Evolutionary conservation across 2,329 filamentous ascomycete species (phyloP), one percentile per base, ranked within the genome.

Genomic region (Macrophomina pseudophaseolina): DNA sequence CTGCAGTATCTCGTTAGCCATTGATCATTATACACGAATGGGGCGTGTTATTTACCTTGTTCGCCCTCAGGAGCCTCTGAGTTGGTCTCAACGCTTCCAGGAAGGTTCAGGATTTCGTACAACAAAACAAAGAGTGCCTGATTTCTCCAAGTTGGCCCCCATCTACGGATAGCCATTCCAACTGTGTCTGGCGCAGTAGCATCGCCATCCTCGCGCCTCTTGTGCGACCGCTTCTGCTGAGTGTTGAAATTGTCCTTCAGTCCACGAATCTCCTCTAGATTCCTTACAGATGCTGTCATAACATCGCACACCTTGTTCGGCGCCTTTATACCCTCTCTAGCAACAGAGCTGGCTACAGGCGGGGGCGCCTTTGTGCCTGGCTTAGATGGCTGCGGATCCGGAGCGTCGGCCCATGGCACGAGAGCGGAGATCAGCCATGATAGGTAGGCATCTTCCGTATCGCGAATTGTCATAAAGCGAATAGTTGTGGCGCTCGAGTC

Each of bases 391-490:
- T 54, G 79, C 8, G 58, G 58, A 23, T 67, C 58, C 6, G 74
- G 83, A 66, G 80, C 81, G 74, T 81, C 87, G 74, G 82, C 80
- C 89, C 92, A 97, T 0, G 94, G 94, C 14, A 87, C 85, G 30
- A 96, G 78, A 5, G 92, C 89, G 2, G 89, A 87, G 23, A 96
- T 83, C 18, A 91, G 81, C 93, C 94, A 97, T 6, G 90, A 86
- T 52, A 90, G 81, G 75, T 91, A 94, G n/a, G 79, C 75, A 18
- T 90, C 90, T 60, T 91, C 87, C 0, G 86, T 79, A 63, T 88
- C 86, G 14, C 83, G 84, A 9, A 93, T 78, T 1, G 96, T 83
- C 23, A 60, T 84, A 4, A 42, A 35, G 70, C 53, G 23, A 11
- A 68, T 49, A 42, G 16, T 54, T 12, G 38, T 44, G 11, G 30